Evolutionary conservation across 306 rosid species (phyloP), one percentile per base, ranked within the genome.

Genomic region (Dalbergia oliveri): DNA sequence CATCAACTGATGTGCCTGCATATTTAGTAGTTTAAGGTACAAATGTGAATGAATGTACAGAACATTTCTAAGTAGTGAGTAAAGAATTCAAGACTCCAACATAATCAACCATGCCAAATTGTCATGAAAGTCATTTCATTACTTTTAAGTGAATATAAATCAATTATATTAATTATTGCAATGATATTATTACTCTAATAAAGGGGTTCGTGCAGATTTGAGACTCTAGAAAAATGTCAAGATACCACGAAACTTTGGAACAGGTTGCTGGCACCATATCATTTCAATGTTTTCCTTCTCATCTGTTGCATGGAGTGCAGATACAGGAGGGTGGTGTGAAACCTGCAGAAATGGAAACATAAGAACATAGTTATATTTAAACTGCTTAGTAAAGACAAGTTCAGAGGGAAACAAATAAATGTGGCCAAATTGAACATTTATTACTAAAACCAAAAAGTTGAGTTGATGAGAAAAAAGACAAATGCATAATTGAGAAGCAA

Each of bases 231-330:
- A 72, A 78, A 26, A 66, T n/a, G 18, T 45, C 8, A 45, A 83
- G 21, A 56, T 88, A 91, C 99, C 99, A 19, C 66, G 69, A 76
- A 93, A 91, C 75, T 83, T 89, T n/a, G 99, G 92, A 31, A 43
- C 51, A 26, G 90, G 85, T 79, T 79, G 84, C 11, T 88, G 94
- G 80, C 92, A 95, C 95, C 94, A 91, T 62, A 90, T 49, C 82
- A 93, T 71, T 71, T 95, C 95, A 54, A 93, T 59, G 80, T 86
- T 87, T 79, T 88, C 89, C 79, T 87, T 88, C 69, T 90, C 93
- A 69, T 93, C 92, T 1, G 97, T 95, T 82, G 98, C 98, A 68
- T 88, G 94, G n/a, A 95, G 94, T 1, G 98, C 97, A 69, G 91
- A 81, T 14, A 95, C 92, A 1, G 99, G 98, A 19, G 99, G 99